Percentiles rank a stretch among this genome's conserved stretches.
phyloP scores from a whole-genome alignment of 164 flowering plant genomes.

The Dillenia suffruticosa region DNA sequence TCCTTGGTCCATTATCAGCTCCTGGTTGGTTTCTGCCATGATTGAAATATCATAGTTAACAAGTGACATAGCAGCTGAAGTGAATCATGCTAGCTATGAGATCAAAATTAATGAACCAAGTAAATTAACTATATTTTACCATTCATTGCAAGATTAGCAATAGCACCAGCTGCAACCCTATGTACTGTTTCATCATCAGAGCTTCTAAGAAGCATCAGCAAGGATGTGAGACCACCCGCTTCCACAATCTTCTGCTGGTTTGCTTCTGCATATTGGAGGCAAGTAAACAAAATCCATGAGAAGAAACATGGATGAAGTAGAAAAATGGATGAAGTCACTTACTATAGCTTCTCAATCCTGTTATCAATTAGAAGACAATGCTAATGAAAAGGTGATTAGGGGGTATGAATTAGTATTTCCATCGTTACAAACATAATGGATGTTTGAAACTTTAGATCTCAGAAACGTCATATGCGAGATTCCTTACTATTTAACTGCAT shows the following conservation, averaged over 20 bases:
- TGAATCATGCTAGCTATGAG: no score
- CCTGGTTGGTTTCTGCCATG: conserved; percentile 85
- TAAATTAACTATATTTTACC: conserved; percentile 32
- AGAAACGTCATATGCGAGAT: no score
- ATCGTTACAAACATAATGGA: no score
- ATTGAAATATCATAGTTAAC: no score
- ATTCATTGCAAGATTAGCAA: conserved; percentile 98
- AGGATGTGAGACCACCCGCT: conserved; percentile 91
- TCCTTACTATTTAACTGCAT: no score
- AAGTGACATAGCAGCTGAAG: background rate
- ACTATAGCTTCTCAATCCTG: no score
- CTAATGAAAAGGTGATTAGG: no score
- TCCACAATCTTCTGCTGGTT: conserved; percentile 94
- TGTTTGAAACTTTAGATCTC: no score
- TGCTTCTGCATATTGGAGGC: conserved; percentile 49
- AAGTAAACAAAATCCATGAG: conserved; percentile 9
- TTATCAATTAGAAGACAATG: background rate
- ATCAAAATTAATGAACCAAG: conserved; percentile 1
- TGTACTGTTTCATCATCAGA: conserved; percentile 83
- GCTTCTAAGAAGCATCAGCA: conserved; percentile 75
- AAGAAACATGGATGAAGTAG: background rate
- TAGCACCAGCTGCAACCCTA: conserved; percentile 96
- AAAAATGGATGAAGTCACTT: background rate
- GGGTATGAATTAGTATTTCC: no score
- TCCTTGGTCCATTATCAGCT: conserved; percentile 92